A percentile compares a stretch with the other conserved stretches of the same genome.
These are phyloP conservation scores for Paramarasmius palmivorus DNA, from an alignment of 1,284 basidiomycete species.

Conservation along the genomic window DNA sequence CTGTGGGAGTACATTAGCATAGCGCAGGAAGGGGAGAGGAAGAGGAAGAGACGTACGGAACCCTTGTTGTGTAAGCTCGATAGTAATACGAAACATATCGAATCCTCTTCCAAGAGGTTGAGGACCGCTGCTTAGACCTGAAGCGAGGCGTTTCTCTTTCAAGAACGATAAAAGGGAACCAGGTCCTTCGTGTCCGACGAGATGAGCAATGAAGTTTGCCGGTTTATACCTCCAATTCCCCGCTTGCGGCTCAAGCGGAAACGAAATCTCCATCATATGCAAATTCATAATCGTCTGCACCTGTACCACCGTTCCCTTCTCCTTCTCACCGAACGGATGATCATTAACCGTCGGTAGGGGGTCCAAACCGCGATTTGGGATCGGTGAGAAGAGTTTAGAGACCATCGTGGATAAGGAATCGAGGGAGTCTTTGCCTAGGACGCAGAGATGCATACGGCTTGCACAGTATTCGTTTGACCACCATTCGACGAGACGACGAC, in stretches of 20 bases:
- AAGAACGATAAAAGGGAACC: conserved; percentile 93
- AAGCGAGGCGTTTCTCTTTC: conserved; percentile 92
- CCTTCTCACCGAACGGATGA: conserved; percentile 74
- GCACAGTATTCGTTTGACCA: conserved; percentile 94
- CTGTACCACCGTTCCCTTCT: conserved; percentile 79
- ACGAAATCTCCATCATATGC: conserved; percentile 85
- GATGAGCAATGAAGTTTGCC: conserved; percentile 78
- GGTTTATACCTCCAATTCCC: conserved; percentile 86
- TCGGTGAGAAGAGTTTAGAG: conserved; percentile 77
- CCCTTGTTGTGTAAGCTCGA: conserved; percentile 85
- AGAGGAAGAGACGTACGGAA: conserved; percentile 62
- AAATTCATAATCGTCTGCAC: conserved; percentile 92
- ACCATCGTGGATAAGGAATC: conserved; percentile 76
- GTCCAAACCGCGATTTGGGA: conserved; percentile 70
- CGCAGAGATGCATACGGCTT: conserved; percentile 89
- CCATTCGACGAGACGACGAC: conserved; percentile 93
- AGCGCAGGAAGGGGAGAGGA: conserved; percentile 1
- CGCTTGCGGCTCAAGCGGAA: conserved; percentile 85
- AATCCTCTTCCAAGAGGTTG: conserved; percentile 82
- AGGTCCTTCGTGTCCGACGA: conserved; percentile 95
- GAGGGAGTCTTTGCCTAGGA: conserved; percentile 88
- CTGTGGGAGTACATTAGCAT: conserved; percentile 36
- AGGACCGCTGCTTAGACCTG: conserved; percentile 73
- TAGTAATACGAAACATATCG: conserved; percentile 85
- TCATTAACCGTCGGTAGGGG: conserved; percentile 70